Conservation (phyloP, 2,329 filamentous ascomycete species). For the Xylariaceae sp. region DNA sequence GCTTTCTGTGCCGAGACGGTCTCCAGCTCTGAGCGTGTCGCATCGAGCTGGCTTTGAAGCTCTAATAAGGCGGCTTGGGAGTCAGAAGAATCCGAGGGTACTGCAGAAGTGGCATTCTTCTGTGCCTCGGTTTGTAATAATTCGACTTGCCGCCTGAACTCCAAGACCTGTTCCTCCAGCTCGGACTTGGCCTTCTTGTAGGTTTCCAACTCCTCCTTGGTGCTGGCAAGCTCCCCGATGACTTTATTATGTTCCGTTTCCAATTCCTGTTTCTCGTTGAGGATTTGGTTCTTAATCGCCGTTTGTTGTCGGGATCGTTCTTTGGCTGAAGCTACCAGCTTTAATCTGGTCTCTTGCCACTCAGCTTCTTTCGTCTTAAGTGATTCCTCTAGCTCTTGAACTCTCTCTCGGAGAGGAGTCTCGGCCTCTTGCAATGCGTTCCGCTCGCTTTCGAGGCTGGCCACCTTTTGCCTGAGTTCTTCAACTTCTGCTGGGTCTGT, state of each 20-base stretch:
- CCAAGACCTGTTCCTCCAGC: conserved; percentile 52
- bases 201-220: conserved; percentile 61
- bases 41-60: conserved; percentile 57
- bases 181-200: conserved; percentile 48
- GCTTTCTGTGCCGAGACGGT: conserved; percentile 72
- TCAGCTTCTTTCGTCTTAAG: conserved; percentile 62
- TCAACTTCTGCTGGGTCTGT: conserved; percentile 94
- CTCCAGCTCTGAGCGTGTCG: conserved; percentile 67
- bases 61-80: conserved; percentile 53
- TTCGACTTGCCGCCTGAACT: conserved; percentile 48
- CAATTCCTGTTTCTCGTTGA: conserved; percentile 59
- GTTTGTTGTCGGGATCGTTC: conserved; percentile 62
- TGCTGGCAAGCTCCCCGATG: conserved; percentile 47
- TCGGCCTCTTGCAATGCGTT: conserved; percentile 60
- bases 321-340: conserved; percentile 68
- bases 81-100: conserved; percentile 47
- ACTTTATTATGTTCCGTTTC: conserved; percentile 57
- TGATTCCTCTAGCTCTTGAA: conserved; percentile 58
- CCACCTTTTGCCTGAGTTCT: conserved; percentile 80
- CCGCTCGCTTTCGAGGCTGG: conserved; percentile 69
- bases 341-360: conserved; percentile 60
- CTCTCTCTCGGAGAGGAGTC: conserved; percentile 58
- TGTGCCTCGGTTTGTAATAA: conserved; percentile 36
- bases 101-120: conserved; percentile 47
- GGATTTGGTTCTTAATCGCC: conserved; percentile 48